phyloP scores from a whole-genome alignment of 2,329 filamentous ascomycete genomes.

The Penicillium sp. region DNA sequence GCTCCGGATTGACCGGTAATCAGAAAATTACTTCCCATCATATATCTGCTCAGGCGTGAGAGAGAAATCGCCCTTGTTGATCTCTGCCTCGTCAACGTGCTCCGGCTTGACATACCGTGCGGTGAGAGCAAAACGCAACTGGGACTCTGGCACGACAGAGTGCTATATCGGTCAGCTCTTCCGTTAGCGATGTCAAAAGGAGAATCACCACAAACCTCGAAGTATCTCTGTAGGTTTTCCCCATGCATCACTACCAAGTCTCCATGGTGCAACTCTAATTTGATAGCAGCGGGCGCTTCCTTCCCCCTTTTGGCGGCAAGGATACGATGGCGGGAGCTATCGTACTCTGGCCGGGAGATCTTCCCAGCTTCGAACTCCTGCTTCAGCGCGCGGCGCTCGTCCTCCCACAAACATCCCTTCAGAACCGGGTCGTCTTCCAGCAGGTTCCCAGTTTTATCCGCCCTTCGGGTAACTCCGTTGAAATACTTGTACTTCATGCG shows the following conservation, averaged over 20 bases:
- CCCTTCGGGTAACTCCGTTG: constrained; percentile 24
- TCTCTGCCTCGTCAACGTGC: constrained; percentile 19
- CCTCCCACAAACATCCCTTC: constrained; percentile 28
- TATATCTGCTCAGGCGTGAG: constrained; percentile 29
- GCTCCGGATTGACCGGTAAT: too few relatives aligned
- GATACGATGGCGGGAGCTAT: constrained; percentile 24
- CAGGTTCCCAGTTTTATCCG: constrained; percentile 9
- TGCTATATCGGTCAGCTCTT: constrained; percentile 25
- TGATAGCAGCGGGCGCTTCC: constrained; percentile 36
- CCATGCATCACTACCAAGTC: constrained; percentile 59
- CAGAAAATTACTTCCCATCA: constrained; percentile 25
- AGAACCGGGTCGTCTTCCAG: constrained; percentile 33
- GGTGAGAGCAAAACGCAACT: constrained; percentile 37
- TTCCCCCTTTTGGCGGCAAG: constrained; percentile 25
- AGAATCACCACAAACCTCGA: constrained; percentile 40
- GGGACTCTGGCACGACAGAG: constrained; percentile 29
- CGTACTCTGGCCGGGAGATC: constrained; percentile 24
- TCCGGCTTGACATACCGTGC: constrained; percentile 34
- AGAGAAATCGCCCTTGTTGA: constrained; percentile 29
- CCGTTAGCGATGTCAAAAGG: too few relatives aligned
- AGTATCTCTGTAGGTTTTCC: constrained; percentile 51
- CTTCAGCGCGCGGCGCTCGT: constrained; percentile 26
- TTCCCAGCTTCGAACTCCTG: constrained; percentile 14
- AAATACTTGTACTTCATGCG: constrained; percentile 54
- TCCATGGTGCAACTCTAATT: constrained; percentile 52